Base-by-base conservation (phyloP, 306 rosid genomes). In the Acacia crassicarpa region DNA sequence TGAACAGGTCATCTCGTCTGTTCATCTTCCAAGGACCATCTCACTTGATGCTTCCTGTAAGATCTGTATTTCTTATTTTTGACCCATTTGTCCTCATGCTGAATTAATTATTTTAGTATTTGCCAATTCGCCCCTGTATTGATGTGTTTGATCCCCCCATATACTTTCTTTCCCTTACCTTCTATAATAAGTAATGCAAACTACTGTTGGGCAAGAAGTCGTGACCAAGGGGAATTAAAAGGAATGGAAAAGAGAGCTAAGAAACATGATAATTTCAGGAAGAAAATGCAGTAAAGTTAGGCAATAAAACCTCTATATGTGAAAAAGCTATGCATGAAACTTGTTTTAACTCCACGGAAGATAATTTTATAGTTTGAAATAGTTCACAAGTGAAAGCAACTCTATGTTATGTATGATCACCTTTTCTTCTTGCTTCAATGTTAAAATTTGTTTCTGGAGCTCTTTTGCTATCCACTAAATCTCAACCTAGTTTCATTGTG, bases 1-100 rank as follows among this genome's bases (percentile, higher is more conserved):
- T 92, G 67, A 70, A 27, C 89, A 95, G 99, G 77, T 95, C 99
- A 78, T 67, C 99, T 81, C 99, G 99, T 82, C 81, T 95, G 86
- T 95, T 93, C 88, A 85, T 93, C 85, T 89, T 95, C 67, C 98
- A 95, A 91, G 99, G 99, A 84, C 99, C 99, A 1, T 56, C 94
- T 35, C 92, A 91, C 51, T 86, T 95, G 89, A 92, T 93, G 99
- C 97, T 90, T 78, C 93, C 85, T 22, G 99, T 95, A 91, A 92
- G 97, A 69, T 61, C 72, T 49, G 12, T 56, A 54, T 70, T 82
- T 82, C 30, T 30, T 30, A 58, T 40, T 73, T 67, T 44, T 43
- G 22, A 14, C 7, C 19, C 23, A 7, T 67, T 51, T 58, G 30
- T 46, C 65, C 54, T 44, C 49, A 14, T 78, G n/a, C 71, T 56